Evolutionary conservation across 495 filamentous ascomycete genomes (phyloP).

Genomic region (Parmelia sp.): DNA sequence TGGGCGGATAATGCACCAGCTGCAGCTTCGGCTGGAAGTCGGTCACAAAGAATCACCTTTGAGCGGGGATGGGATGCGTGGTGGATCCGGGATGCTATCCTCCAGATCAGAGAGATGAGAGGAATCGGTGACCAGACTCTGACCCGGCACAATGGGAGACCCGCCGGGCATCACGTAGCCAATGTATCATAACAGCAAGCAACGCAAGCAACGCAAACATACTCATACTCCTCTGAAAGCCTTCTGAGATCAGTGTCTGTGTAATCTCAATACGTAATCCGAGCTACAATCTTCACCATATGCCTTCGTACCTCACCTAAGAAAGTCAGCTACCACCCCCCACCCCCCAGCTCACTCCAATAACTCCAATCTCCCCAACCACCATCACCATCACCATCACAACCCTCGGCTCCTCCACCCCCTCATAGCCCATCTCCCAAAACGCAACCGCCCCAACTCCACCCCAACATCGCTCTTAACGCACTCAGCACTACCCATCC

Average conservation of each 20-base stretch:
- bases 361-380: too few species aligned
- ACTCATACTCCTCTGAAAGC: not conserved
- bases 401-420: too few species aligned
- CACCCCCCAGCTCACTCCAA: too few species aligned
- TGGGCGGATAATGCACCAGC: not conserved
- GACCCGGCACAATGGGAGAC: not conserved
- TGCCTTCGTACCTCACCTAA: too few species aligned
- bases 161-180: not conserved
- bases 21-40: not conserved
- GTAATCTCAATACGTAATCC: not conserved
- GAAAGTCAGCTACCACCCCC: too few species aligned
- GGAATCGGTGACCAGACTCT: not conserved
- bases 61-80: constrained; percentile 11
- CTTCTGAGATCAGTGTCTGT: not conserved
- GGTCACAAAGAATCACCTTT: not conserved
- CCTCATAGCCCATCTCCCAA: too few species aligned
- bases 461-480: too few species aligned
- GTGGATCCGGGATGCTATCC: constrained; percentile 13
- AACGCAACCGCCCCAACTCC: too few species aligned
- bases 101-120: not conserved
- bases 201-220: not conserved
- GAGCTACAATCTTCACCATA: not conserved
- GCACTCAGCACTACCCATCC: too few species aligned
- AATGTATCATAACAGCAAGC: not conserved
- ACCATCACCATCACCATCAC: too few species aligned